Evolutionary conservation across 495 filamentous ascomycete genomes (phyloP).

Genomic region (Penicillium turbatum): DNA sequence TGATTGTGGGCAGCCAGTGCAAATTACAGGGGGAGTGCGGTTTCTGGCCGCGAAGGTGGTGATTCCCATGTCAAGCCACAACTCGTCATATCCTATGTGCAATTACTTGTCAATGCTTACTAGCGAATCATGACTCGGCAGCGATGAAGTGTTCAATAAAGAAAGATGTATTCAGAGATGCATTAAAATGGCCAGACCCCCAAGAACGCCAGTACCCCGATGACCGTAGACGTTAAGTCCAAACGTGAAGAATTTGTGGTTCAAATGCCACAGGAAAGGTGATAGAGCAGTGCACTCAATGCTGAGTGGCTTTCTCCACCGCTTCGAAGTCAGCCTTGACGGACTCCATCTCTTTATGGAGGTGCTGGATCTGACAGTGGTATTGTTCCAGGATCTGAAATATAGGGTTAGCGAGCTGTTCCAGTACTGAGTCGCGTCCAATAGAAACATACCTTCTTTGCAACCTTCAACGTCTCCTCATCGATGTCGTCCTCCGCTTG

Average conservation of each 20-base stretch:
- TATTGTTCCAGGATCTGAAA: conserved; percentile 83
- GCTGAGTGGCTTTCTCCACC: conserved; percentile 54
- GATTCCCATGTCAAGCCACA: no score
- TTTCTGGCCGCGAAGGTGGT: no score
- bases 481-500: conserved; percentile 56
- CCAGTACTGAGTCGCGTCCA: background rate
- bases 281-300: conserved; percentile 6
- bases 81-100: no score
- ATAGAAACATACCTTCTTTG: conserved; percentile 68
- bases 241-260: conserved; percentile 10
- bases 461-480: conserved; percentile 72
- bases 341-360: conserved; percentile 75
- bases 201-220: conserved; percentile 28
- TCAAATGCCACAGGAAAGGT: conserved; percentile 2
- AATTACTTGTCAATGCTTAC: no score
- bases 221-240: conserved; percentile 17
- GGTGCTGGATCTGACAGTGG: conserved; percentile 77
- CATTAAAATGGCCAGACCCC: conserved; percentile 22
- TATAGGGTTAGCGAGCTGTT: conserved; percentile 12
- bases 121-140: background rate
- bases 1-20: no score
- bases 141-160: background rate
- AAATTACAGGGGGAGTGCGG: no score
- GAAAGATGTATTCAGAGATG: conserved; percentile 23
- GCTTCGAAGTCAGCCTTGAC: conserved; percentile 76